phyloP scores from a whole-genome alignment of 106 monocot genomes.

The Hemerocallis citrina region DNA sequence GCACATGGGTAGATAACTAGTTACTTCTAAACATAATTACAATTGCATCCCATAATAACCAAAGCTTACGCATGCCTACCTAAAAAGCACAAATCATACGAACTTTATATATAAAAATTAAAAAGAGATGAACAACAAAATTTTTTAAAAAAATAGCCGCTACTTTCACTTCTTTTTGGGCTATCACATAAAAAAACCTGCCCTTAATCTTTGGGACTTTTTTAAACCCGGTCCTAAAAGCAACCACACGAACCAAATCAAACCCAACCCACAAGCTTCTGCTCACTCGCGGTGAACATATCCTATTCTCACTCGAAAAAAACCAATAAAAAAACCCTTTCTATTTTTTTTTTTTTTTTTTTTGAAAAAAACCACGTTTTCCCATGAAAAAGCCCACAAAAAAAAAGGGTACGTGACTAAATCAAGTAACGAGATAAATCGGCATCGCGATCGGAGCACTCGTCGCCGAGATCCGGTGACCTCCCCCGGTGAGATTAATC shows the following conservation, averaged over 20 bases:
- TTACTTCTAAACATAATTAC: slow-evolving; percentile 21
- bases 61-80: neutral
- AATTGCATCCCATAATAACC: neutral
- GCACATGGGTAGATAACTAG: too few relatives aligned
- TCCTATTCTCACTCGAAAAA: neutral
- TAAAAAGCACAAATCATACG: neutral
- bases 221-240: neutral
- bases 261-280: neutral
- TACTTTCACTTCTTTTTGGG: too few relatives aligned
- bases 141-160: too few relatives aligned
- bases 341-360: too few relatives aligned
- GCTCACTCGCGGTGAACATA: neutral
- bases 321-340: neutral
- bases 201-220: too few relatives aligned
- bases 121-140: too few relatives aligned
- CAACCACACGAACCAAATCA: neutral
- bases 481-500: slow-evolving; percentile 5
- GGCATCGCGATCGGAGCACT: slow-evolving; percentile 16
- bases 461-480: neutral
- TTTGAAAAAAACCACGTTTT: too few relatives aligned
- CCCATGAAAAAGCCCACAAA: too few relatives aligned
- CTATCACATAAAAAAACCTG: neutral
- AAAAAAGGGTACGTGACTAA: neutral
- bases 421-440: slow-evolving; percentile 48
- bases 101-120: too few relatives aligned